Evolutionary conservation across 2,329 filamentous ascomycete species (phyloP), one percentile per base, ranked within the genome.

Genomic region (Coleophoma cylindrospora): DNA sequence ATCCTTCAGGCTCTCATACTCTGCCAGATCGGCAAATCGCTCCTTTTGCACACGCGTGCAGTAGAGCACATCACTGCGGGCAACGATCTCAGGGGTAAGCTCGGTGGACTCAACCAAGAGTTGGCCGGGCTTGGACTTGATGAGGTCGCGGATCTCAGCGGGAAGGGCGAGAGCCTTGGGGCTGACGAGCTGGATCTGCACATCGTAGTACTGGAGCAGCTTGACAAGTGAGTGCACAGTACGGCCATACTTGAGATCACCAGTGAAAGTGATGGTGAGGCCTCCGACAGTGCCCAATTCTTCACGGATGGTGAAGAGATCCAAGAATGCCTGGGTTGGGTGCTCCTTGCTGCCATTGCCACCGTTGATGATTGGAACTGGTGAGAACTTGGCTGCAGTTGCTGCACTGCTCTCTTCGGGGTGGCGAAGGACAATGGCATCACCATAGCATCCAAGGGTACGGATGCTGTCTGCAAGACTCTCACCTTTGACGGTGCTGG

Each of bases 281-380:
- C 92, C 92, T 65, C 92, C 91, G 50, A 97, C 92, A 0, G 91
- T 96, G 56, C 94, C 94, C 9, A 97, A 79, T 70, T 99, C 94
- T 71, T 99, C 94, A 59, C 94, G 89, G 65, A 99, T 99, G 49
- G 94, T 97, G 76, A 96, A 99, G 51, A 99, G 85, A 64, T 99
- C 94, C 19, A 99, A 77, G 79, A 99, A 94, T 0, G 94, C 94
- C 72, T 99, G 94, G 0, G 94, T 99, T 1, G 94, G 94, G 72
- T 99, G 94, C 74, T 99, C 94, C 62, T 89, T 85, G 71, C 87
- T 91, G 56, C 94, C 94, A 67, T 99, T 99, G 46, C 94, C 94
- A 57, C 91, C 94, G 67, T 99, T 99, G 77, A 99, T 92, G 64
- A 99, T 84, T 1, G 94, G 94, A 1, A 96, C 89, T 14, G 86